These are phyloP conservation scores for Eurotiales sp. DNA, from an alignment of 2,329 filamentous ascomycete genomes.

Conservation along the genomic window DNA sequence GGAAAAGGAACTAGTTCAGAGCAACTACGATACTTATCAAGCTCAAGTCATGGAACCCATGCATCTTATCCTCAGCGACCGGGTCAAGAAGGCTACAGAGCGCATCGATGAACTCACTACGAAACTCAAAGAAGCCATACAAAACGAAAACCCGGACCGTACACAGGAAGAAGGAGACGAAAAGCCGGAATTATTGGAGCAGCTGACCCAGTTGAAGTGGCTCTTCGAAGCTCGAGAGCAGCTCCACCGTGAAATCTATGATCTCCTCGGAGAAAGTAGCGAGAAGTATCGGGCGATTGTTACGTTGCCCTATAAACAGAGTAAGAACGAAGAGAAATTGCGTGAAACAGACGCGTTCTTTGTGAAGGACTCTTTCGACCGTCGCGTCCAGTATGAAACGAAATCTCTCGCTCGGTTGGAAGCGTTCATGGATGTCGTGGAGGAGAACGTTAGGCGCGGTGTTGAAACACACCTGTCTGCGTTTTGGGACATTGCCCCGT, in stretches of 20 bases:
- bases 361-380: conserved; percentile 68
- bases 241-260: conserved; percentile 79
- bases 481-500: conserved; percentile 96
- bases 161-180: conserved; percentile 95
- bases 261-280: conserved; percentile 79
- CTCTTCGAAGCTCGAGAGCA: conserved; percentile 91
- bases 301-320: conserved; percentile 71
- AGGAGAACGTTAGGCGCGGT: conserved; percentile 78
- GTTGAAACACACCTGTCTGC: conserved; percentile 89
- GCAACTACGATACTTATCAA: conserved; percentile 81
- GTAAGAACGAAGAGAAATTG: conserved; percentile 72
- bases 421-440: conserved; percentile 73
- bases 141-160: conserved; percentile 68
- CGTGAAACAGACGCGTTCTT: conserved; percentile 80
- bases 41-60: conserved; percentile 76
- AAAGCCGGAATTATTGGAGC: conserved; percentile 87
- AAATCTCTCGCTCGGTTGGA: conserved; percentile 70
- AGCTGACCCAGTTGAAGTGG: conserved; percentile 93
- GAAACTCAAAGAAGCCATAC: conserved; percentile 69
- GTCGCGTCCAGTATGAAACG: conserved; percentile 66
- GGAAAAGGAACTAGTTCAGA: conserved; percentile 69
- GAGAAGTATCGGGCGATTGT: conserved; percentile 82
- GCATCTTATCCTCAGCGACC: conserved; percentile 72
- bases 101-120: conserved; percentile 74
- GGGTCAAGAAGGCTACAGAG: conserved; percentile 68